Evolutionary conservation across 2,329 filamentous ascomycete genomes (phyloP).

Genomic region (Teratosphaeria destructans): DNA sequence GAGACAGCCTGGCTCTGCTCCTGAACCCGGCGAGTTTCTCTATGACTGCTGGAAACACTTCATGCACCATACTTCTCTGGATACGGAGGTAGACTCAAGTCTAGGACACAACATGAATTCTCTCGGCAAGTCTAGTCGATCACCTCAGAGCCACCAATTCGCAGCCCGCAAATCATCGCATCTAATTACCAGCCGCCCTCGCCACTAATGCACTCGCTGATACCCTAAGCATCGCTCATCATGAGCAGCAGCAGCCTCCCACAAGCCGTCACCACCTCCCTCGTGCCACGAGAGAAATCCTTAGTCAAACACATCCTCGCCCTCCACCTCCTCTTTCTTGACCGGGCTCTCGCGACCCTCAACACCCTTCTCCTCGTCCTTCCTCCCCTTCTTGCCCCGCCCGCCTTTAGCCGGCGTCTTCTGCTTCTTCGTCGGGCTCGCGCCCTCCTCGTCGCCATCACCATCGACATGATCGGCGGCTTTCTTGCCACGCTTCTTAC

Average conservation of each 20-base stretch:
- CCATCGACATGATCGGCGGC: conserved; percentile 8
- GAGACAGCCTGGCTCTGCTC: too few relatives aligned
- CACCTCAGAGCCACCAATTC: background rate
- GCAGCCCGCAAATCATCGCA: background rate
- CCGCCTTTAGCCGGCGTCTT: conserved; percentile 4
- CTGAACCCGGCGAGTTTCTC: too few relatives aligned
- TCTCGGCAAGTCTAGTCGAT: background rate
- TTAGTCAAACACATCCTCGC: background rate
- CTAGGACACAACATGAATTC: too few relatives aligned
- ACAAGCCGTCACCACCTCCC: background rate
- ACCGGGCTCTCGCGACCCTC: background rate
- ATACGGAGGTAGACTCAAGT: too few relatives aligned
- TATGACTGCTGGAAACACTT: too few relatives aligned
- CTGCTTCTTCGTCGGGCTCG: conserved; percentile 17
- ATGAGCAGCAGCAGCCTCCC: background rate
- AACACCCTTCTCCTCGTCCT: background rate
- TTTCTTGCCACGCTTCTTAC: conserved; percentile 11
- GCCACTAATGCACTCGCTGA: background rate
- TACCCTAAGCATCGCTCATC: background rate
- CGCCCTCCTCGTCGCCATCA: conserved; percentile 9
- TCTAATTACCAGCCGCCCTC: background rate
- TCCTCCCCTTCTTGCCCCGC: background rate
- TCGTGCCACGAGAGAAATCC: background rate
- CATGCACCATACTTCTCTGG: too few relatives aligned
- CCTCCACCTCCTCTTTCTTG: background rate